Conservation (phyloP, 768 basidiomycete genomes). For the Amanita rubescens region DNA sequence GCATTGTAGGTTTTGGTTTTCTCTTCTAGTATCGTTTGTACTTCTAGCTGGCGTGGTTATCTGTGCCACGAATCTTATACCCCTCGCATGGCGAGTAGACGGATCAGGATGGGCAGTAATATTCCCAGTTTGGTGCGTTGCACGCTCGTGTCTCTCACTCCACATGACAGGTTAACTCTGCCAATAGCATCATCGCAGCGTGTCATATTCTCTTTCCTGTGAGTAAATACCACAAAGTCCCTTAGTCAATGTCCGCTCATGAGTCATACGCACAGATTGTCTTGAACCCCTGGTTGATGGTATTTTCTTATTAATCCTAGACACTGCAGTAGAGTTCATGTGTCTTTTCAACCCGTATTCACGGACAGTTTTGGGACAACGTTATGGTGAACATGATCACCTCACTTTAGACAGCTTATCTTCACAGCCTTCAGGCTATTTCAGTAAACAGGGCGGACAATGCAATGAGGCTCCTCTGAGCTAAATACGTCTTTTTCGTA, state of each 20-base stretch:
- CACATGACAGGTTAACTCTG: background rate
- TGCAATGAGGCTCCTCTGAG: no score
- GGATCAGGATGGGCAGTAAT: constrained; percentile 66
- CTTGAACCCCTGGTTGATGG: constrained; percentile 47
- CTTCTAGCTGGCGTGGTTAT: constrained; percentile 55
- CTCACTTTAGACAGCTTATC: background rate
- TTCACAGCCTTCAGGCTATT: background rate
- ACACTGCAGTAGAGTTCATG: background rate
- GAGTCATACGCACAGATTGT: constrained; percentile 27
- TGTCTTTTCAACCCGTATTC: background rate
- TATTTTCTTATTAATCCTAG: constrained; percentile 53
- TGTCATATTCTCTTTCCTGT: constrained; percentile 72
- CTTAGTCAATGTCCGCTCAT: background rate
- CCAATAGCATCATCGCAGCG: constrained; percentile 48
- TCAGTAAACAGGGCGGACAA: background rate
- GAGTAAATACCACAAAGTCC: constrained; percentile 16
- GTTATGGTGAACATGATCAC: background rate
- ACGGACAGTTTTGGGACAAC: background rate
- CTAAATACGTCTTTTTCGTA: no score
- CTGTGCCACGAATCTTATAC: constrained; percentile 39
- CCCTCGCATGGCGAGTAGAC: constrained; percentile 47
- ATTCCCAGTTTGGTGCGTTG: constrained; percentile 54
- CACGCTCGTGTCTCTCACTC: background rate
- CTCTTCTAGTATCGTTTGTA: constrained; percentile 42
- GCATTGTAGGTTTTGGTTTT: constrained; percentile 50